A percentile compares a stretch with the other conserved stretches of the same genome.
Conservation (phyloP, 305 asterid genomes). For the Rubia peregrina region DNA sequence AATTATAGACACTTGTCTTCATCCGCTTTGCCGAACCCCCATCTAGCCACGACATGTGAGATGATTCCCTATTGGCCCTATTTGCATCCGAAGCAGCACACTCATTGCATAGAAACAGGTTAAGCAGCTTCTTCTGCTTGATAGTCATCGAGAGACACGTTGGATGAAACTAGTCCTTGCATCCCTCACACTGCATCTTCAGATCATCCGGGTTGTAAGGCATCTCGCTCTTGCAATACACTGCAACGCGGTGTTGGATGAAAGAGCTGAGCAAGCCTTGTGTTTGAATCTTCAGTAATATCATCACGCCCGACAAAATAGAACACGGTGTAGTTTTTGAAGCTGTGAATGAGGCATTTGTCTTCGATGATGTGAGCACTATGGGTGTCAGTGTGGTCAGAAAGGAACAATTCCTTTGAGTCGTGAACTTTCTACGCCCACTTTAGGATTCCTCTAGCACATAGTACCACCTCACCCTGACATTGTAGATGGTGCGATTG, state of each 20-base stretch:
- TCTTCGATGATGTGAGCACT: conserved; percentile 85
- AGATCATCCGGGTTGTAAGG: conserved; percentile 79
- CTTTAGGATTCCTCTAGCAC: conserved; percentile 45
- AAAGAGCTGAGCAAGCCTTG: conserved; percentile 70
- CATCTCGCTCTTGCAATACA: conserved; percentile 82
- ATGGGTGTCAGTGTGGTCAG: conserved; percentile 67
- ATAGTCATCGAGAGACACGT: too few relatives aligned
- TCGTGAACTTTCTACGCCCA: conserved; percentile 81
- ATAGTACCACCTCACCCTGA: too few relatives aligned
- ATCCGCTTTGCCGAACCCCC: too few relatives aligned
- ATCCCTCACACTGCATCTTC: conserved; percentile 82
- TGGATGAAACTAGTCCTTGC: conserved; percentile 59
- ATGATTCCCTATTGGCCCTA: too few relatives aligned
- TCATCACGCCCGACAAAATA: conserved; percentile 73
- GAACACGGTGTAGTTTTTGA: conserved; percentile 74
- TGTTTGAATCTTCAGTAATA: conserved; percentile 70
- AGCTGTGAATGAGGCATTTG: conserved; percentile 64
- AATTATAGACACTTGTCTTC: too few relatives aligned
- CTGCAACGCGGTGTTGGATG: conserved; percentile 81
- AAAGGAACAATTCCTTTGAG: conserved; percentile 69
- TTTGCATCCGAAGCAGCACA: too few relatives aligned
- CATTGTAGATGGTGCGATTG: too few relatives aligned
- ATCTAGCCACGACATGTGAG: too few relatives aligned
- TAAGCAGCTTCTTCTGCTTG: too few relatives aligned
- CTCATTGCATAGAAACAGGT: too few relatives aligned